A percentile compares a stretch with the other conserved stretches of the same genome.
Conservation (phyloP, 2,329 filamentous ascomycete genomes). For the Leptographium galeiforme region DNA sequence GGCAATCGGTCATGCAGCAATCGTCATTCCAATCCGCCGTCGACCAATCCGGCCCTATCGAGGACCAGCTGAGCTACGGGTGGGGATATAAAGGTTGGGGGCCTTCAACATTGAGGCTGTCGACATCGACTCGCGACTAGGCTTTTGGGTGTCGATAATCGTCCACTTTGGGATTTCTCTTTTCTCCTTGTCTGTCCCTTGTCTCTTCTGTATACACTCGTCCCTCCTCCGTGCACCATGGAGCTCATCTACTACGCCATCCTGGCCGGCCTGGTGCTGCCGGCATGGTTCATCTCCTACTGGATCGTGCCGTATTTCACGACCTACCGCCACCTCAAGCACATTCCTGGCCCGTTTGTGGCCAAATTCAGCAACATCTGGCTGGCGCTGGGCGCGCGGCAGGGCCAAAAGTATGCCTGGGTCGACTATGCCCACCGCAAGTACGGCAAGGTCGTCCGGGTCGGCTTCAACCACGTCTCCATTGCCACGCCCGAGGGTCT, state of each 20-base stretch:
- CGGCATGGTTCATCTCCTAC: constrained; percentile 5
- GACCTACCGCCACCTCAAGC: constrained; percentile 5
- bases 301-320: constrained; percentile 9
- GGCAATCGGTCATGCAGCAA: background rate
- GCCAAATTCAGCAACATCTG: constrained; percentile 9
- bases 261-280: constrained; percentile 3
- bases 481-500: constrained; percentile 6
- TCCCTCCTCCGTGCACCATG: background rate
- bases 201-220: background rate
- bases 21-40: too few species aligned
- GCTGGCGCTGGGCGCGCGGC: constrained; percentile 4
- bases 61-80: too few species aligned
- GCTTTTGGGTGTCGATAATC: too few species aligned
- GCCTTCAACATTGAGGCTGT: too few species aligned
- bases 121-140: too few species aligned
- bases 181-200: background rate
- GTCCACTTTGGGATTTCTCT: background rate
- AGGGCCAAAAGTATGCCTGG: constrained; percentile 7
- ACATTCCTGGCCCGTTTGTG: constrained; percentile 8
- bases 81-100: too few species aligned
- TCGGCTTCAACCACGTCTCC: constrained; percentile 10
- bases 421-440: constrained; percentile 7
- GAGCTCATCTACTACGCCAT: constrained; percentile 5
- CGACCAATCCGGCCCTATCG: too few species aligned
- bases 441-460: constrained; percentile 9